These are phyloP conservation scores for Acanthamoeba royreba DNA, from an alignment of 208 protist genomes.

Conservation along the genomic window DNA sequence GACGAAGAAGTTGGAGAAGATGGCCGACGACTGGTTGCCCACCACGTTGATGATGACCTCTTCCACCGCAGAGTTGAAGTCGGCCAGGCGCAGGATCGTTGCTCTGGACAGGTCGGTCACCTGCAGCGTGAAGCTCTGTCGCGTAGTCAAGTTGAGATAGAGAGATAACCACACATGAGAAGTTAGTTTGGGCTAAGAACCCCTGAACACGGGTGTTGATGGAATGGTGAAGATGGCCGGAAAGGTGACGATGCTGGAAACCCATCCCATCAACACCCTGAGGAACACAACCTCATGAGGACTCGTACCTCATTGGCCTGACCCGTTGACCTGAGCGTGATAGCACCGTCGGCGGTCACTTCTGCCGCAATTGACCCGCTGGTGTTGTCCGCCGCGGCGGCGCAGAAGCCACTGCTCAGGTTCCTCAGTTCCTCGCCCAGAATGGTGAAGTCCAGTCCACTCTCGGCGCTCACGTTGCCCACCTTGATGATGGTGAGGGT, in stretches of 20 bases:
- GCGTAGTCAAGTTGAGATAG: too few relatives aligned
- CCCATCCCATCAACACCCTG: too few relatives aligned
- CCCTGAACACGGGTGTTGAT: too few relatives aligned
- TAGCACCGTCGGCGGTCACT: not conserved
- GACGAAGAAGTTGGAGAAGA: constrained; percentile 13
- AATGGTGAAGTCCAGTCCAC: not conserved
- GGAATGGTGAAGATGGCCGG: too few relatives aligned
- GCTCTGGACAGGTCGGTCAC: not conserved
- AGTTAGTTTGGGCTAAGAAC: too few relatives aligned
- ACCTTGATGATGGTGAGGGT: not conserved
- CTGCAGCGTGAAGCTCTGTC: not conserved
- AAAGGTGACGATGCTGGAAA: too few relatives aligned
- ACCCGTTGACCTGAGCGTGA: not conserved
- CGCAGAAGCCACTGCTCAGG: not conserved
- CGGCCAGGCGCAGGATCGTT: not conserved
- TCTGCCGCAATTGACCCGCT: not conserved
- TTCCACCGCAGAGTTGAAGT: not conserved
- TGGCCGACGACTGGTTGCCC: not conserved
- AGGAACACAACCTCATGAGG: too few relatives aligned
- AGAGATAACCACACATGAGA: too few relatives aligned
- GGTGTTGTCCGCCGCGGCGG: not conserved
- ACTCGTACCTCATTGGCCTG: not conserved
- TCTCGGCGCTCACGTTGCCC: not conserved
- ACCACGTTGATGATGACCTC: constrained; percentile 1
- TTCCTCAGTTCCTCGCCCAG: not conserved